Percentiles rank a stretch among this genome's conserved stretches.
These are phyloP conservation scores for Trichoderma sp. DNA, from an alignment of 2,329 filamentous ascomycete species.

Conservation along the genomic window DNA sequence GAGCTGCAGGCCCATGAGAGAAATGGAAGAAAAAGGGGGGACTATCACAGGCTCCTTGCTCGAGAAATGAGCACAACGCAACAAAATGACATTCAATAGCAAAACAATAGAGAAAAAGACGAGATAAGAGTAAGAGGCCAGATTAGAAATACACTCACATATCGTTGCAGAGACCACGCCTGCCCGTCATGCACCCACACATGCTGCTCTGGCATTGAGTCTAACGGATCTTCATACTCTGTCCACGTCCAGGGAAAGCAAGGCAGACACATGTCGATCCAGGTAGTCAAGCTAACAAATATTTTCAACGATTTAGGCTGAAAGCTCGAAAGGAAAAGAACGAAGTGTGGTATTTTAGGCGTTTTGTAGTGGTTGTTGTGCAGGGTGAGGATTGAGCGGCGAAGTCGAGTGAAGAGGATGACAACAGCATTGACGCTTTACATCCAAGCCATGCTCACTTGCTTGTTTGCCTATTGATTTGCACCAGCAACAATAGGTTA, in stretches of 20 bases:
- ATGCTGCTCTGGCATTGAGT: constrained; percentile 40
- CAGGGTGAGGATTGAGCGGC: not conserved
- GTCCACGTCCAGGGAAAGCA: constrained; percentile 52
- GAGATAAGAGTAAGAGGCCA: not conserved
- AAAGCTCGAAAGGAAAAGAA: not conserved
- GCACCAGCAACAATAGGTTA: not conserved
- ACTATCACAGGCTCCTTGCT: not conserved
- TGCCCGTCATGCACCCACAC: constrained; percentile 42
- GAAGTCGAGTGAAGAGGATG: not conserved
- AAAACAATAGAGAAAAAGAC: not conserved
- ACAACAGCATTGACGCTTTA: not conserved
- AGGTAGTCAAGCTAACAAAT: not conserved
- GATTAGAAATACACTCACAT: constrained; percentile 35
- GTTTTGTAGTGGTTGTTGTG: not conserved
- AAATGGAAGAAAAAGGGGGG: not conserved
- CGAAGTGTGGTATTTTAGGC: not conserved
- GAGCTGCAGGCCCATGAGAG: not conserved
- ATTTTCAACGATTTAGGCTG: not conserved
- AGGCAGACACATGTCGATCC: constrained; percentile 49
- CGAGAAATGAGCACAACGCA: not conserved
- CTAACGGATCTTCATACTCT: constrained; percentile 44
- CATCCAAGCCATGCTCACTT: fast-evolving
- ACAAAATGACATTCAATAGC: not conserved
- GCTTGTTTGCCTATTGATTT: not conserved
- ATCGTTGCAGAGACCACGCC: constrained; percentile 38